A percentile compares a stretch with the other conserved stretches of the same genome.
Evolutionary conservation across 2,329 filamentous ascomycete species (phyloP).

Genomic region (Ophiostoma fasciatum): DNA sequence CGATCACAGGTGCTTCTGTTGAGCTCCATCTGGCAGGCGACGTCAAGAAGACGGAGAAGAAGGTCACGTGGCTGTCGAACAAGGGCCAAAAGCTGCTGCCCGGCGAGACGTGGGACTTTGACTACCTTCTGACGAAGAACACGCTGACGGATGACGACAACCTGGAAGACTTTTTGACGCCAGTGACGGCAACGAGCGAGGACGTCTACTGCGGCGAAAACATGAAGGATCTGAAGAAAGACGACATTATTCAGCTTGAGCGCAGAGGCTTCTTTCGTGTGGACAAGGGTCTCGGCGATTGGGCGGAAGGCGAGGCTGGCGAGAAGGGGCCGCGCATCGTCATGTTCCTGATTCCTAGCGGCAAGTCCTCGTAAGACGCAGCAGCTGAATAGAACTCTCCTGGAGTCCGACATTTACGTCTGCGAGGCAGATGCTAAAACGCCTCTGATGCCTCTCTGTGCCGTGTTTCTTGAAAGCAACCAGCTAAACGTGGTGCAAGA

Average conservation of each 20-base stretch:
- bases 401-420: no score
- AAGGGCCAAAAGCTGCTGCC: slow-evolving; percentile 63
- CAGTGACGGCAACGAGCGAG: slow-evolving; percentile 58
- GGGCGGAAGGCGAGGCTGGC: slow-evolving; percentile 34
- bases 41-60: slow-evolving; percentile 91
- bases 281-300: slow-evolving; percentile 46
- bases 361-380: slow-evolving; percentile 26
- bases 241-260: slow-evolving; percentile 92
- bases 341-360: slow-evolving; percentile 43
- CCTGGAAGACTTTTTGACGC: slow-evolving; percentile 70
- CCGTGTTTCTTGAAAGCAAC: no score
- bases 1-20: slow-evolving; percentile 57
- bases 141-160: slow-evolving; percentile 80
- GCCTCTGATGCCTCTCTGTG: no score
- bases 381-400: no score
- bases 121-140: slow-evolving; percentile 91
- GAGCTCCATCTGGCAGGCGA: slow-evolving; percentile 88
- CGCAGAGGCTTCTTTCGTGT: slow-evolving; percentile 84
- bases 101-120: slow-evolving; percentile 84
- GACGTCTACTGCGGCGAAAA: slow-evolving; percentile 70
- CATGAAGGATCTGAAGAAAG: slow-evolving; percentile 61
- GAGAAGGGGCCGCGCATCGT: slow-evolving; percentile 34
- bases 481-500: no score
- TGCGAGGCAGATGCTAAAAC: no score
- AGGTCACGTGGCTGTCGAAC: slow-evolving; percentile 81